Evolutionary conservation across 164 flowering plant genomes (phyloP).

Genomic region (Nymphaea colorata): DNA sequence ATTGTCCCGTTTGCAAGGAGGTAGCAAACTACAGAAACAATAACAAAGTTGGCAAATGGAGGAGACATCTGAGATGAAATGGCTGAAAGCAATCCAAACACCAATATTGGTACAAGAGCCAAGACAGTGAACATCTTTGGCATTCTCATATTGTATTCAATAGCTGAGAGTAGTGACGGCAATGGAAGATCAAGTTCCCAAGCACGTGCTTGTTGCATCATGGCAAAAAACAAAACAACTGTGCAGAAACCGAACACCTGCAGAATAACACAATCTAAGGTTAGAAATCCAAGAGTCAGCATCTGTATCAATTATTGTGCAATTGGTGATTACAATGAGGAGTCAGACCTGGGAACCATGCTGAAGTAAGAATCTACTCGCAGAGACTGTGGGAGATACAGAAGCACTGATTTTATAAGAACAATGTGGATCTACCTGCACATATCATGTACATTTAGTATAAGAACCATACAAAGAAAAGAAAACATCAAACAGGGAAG

Average conservation of each 20-base stretch:
- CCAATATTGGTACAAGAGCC: conserved; percentile 40
- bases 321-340: too few relatives aligned
- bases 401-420: conserved; percentile 50
- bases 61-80: conserved; percentile 43
- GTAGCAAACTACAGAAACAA: conserved; percentile 60
- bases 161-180: conserved; percentile 69
- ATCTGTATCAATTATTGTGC: not conserved
- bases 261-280: conserved; percentile 15
- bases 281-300: not conserved
- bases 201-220: conserved; percentile 79
- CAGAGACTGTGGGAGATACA: conserved; percentile 55
- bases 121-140: conserved; percentile 52
- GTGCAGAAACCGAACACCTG: conserved; percentile 78
- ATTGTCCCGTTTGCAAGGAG: conserved; percentile 61
- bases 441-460: not conserved
- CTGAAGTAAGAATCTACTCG: conserved; percentile 75
- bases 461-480: not conserved
- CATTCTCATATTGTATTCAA: conserved; percentile 69
- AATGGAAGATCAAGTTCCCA: conserved; percentile 76
- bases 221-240: conserved; percentile 66
- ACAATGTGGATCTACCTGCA: conserved; percentile 97
- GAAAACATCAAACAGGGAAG: not conserved
- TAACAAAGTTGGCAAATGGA: conserved; percentile 41
- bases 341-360: conserved; percentile 55
- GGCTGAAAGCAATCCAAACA: conserved; percentile 45